phyloP scores from a whole-genome alignment of 2,329 filamentous ascomycete genomes.

The Colletotrichum sp. region DNA sequence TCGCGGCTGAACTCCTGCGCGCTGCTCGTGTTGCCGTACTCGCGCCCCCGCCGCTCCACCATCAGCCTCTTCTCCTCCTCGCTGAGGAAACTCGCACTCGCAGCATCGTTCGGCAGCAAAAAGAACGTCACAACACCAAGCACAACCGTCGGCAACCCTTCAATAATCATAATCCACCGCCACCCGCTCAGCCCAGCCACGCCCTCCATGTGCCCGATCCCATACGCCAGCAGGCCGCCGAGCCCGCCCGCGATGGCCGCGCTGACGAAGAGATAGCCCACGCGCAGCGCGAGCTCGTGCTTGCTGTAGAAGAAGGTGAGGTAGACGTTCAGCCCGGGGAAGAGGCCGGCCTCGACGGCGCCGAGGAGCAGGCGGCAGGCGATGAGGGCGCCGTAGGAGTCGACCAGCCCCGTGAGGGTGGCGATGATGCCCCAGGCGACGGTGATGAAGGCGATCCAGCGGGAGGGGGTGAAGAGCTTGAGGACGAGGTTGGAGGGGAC shows the following conservation, averaged over 20 bases:
- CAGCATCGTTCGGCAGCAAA: conserved; percentile 58
- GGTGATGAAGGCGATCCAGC: conserved; percentile 70
- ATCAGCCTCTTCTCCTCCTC: conserved; percentile 39
- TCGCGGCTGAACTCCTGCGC: conserved; percentile 53
- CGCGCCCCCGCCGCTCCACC: conserved; percentile 29
- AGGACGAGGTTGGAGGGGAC: conserved; percentile 70
- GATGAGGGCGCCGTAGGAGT: conserved; percentile 69
- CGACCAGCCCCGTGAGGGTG: conserved; percentile 71
- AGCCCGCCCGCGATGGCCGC: conserved; percentile 74
- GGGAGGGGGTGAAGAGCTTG: conserved; percentile 65
- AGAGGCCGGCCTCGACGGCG: conserved; percentile 71
- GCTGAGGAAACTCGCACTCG: conserved; percentile 18
- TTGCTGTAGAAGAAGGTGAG: conserved; percentile 80
- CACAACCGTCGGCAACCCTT: conserved; percentile 51
- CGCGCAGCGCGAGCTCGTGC: conserved; percentile 72
- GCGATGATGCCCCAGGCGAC: conserved; percentile 71
- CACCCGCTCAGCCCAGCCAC: conserved; percentile 68
- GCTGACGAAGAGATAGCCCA: conserved; percentile 75
- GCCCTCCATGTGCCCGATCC: conserved; percentile 76
- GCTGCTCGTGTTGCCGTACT: conserved; percentile 54
- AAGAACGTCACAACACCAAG: conserved; percentile 58
- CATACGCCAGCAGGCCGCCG: conserved; percentile 76
- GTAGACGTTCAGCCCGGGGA: conserved; percentile 72
- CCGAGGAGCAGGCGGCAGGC: conserved; percentile 73
- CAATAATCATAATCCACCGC: conserved; percentile 73